A percentile compares a stretch with the other conserved stretches of the same genome.
phyloP scores from a whole-genome alignment of 2,329 filamentous ascomycete genomes.

The Fusarium brachygibbosum region DNA sequence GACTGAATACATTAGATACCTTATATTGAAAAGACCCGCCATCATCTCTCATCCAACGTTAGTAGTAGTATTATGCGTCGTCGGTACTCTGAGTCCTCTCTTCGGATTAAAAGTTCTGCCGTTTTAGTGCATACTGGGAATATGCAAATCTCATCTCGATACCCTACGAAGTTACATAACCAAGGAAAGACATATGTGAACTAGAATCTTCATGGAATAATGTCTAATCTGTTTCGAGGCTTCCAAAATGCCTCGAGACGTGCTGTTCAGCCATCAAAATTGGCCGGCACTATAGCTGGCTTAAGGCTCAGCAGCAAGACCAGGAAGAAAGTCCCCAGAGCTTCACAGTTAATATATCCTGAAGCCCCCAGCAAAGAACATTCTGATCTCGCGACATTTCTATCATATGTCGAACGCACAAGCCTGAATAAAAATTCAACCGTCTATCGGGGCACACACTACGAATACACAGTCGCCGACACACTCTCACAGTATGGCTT shows the following conservation, averaged over 20 bases:
- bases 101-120: slow-evolving; percentile 22
- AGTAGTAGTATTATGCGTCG: not conserved
- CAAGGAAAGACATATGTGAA: not conserved
- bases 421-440: slow-evolving; percentile 69
- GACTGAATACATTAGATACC: slow-evolving; percentile 1
- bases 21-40: not conserved
- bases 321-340: slow-evolving; percentile 5
- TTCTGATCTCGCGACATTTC: slow-evolving; percentile 73
- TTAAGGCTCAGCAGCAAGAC: slow-evolving; percentile 25
- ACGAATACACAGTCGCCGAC: slow-evolving; percentile 77
- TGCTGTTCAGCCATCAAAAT: not conserved
- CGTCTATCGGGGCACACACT: slow-evolving; percentile 79
- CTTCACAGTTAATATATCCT: slow-evolving; percentile 57
- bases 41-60: too few species aligned
- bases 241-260: slow-evolving; percentile 13
- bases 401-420: slow-evolving; percentile 71
- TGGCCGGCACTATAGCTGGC: not conserved
- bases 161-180: not conserved
- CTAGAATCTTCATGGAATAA: slow-evolving; percentile 27
- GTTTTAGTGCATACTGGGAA: slow-evolving; percentile 33
- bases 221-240: slow-evolving; percentile 28
- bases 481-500: slow-evolving; percentile 73
- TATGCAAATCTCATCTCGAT: not conserved
- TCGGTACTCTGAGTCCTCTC: not conserved
- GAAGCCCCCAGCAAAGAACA: slow-evolving; percentile 66